Conservation (phyloP, 2,329 filamentous ascomycete genomes). For the Penicillium expansum region DNA sequence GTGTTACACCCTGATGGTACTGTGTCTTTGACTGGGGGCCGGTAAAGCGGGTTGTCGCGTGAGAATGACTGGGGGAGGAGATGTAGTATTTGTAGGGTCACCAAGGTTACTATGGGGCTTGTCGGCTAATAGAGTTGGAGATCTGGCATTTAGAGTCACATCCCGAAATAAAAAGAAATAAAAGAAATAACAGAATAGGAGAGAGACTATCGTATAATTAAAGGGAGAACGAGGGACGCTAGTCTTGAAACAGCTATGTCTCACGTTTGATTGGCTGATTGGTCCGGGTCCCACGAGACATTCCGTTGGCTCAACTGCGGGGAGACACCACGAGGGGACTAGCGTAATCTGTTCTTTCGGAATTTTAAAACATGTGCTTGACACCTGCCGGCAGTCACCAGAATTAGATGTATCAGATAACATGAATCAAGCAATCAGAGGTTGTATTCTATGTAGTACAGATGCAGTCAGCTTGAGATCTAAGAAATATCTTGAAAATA, state of each 20-base stretch:
- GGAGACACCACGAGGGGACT: not conserved
- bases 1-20: conserved; percentile 22
- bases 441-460: not conserved
- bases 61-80: not conserved
- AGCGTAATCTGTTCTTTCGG: not conserved
- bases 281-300: not conserved
- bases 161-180: not conserved
- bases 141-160: not conserved
- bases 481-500: too few species aligned
- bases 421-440: not conserved
- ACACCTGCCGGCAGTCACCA: not conserved
- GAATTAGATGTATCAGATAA: not conserved
- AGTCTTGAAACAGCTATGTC: too few species aligned
- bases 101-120: conserved; percentile 1
- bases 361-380: not conserved
- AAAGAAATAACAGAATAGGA: too few species aligned
- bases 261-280: not conserved
- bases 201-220: too few species aligned
- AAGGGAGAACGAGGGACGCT: too few species aligned
- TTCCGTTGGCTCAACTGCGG: conserved; percentile 1
- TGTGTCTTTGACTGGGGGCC: not conserved
- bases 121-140: not conserved
- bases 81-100: conserved; percentile 1
- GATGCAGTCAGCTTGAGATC: not conserved
- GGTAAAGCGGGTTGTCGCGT: not conserved